A percentile compares a stretch with the other conserved stretches of the same genome.
phyloP scores from a whole-genome alignment of 495 filamentous ascomycete species.

The Xylaria curta region DNA sequence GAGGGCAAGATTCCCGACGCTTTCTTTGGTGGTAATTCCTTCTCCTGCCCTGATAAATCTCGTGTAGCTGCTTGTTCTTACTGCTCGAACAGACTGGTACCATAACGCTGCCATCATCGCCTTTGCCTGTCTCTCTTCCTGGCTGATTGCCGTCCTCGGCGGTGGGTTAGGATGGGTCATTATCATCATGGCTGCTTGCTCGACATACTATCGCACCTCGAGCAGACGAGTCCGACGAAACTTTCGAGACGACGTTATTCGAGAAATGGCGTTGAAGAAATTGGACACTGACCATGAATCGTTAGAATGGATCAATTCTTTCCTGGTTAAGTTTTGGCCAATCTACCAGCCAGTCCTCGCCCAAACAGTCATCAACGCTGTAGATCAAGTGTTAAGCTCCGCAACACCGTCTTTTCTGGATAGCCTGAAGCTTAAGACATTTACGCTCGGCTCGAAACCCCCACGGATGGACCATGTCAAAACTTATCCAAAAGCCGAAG shows the following conservation, averaged over 20 bases:
- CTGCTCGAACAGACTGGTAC: conserved; percentile 84
- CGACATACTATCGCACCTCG: conserved; percentile 96
- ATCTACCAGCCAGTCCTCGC: conserved; percentile 95
- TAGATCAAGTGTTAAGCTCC: conserved; percentile 93
- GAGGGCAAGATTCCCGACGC: conserved; percentile 86
- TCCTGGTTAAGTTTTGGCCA: conserved; percentile 98
- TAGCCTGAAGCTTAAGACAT: conserved; percentile 87
- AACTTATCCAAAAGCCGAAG: conserved; percentile 94
- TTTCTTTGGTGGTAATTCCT: conserved; percentile 80
- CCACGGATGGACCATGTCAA: conserved; percentile 96
- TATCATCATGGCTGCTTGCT: conserved; percentile 87
- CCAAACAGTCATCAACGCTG: conserved; percentile 86
- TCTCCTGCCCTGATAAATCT: conserved; percentile 6
- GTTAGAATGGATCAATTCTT: conserved; percentile 99
- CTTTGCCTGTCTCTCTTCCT: conserved; percentile 90
- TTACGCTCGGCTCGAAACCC: conserved; percentile 91
- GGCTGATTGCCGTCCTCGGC: conserved; percentile 86
- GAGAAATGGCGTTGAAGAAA: conserved; percentile 88
- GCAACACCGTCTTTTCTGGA: conserved; percentile 92
- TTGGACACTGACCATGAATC: conserved; percentile 93
- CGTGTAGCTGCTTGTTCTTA: conserved; percentile 29
- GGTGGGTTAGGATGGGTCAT: conserved; percentile 94
- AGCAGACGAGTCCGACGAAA: conserved; percentile 92
- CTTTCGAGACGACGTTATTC: conserved; percentile 90
- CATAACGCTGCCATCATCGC: conserved; percentile 92